Evolutionary conservation across 2,329 filamentous ascomycete genomes (phyloP), one percentile per base, ranked within the genome.

Genomic region (Thelonectria discophora): DNA sequence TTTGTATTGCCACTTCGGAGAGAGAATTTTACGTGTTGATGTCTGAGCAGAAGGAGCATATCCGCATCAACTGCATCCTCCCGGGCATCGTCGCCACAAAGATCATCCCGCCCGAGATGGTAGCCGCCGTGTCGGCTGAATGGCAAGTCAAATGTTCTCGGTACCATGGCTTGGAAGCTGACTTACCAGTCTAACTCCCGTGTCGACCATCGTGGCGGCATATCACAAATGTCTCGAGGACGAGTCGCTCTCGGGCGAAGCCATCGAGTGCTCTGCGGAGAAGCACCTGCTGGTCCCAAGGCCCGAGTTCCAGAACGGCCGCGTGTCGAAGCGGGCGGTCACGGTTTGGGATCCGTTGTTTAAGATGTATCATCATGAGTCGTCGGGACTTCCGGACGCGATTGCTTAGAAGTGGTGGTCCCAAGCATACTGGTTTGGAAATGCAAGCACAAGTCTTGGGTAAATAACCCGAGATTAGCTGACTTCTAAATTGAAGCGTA

Each of bases 291-390:
- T 65, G 0, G 48, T 69, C 1, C 64, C 62, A 5, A 32, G 39
- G 24, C 56, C 79, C 10, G 72, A 74, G 45, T 73, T 75, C 20
- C 74, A 73, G 15, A 82, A 83, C 63, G 81, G 81, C 0, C 65
- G 54, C 13, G 70, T 77, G 13, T 81, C 80, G 2, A 74, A 75
- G 65, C 73, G 80, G n/a, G 77, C 79, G 0, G 73, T 77, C 3
- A 80, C 79, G 0, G 80, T 84, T 2, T 84, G 80, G 78, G 81
- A 84, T 50, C 80, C 81, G 12, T 67, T 82, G 18, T 82, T 82
- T 65, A 75, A 76, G 57, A 75, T 76, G 64, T 71, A 79, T 57
- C 80, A 83, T 66, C 77, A 78, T 10, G 80, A 82, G 60, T 62
- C 67, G 12, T 81, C 78, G 9, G 72, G 67, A 1, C 70, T 82